Percentiles rank a stretch among this genome's conserved stretches.
Conservation (phyloP, 2,329 filamentous ascomycete genomes). For the Chrysoporthe cubensis region DNA sequence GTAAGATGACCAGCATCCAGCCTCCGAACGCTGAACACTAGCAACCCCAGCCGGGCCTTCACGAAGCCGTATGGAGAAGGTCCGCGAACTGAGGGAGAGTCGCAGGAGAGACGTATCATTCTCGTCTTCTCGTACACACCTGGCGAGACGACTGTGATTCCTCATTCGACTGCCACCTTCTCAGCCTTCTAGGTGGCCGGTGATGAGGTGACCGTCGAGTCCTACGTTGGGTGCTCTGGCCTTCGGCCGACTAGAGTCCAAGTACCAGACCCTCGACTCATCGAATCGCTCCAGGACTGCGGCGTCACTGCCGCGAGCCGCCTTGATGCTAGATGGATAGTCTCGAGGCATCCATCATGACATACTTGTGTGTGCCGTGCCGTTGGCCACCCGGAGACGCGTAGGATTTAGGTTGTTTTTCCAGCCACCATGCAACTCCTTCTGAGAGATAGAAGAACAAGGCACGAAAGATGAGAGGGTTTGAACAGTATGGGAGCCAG, state of each 20-base stretch:
- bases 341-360: too few relatives aligned
- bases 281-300: background rate
- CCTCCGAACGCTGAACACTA: background rate
- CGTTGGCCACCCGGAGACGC: background rate
- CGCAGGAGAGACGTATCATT: background rate
- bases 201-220: background rate
- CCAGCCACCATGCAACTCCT: too few relatives aligned
- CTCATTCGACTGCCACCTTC: background rate
- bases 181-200: background rate
- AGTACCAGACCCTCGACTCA: background rate
- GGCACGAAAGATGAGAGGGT: too few relatives aligned
- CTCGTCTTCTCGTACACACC: background rate
- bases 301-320: background rate
- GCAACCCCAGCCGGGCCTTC: background rate
- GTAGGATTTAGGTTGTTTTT: background rate
- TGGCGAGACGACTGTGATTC: background rate
- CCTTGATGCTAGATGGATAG: background rate
- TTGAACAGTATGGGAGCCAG: too few relatives aligned
- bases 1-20: background rate
- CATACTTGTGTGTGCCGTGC: background rate
- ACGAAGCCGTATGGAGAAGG: background rate
- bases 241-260: background rate
- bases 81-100: background rate
- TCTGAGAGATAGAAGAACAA: too few relatives aligned
- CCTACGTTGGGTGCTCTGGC: background rate